Percentiles rank a stretch among this genome's conserved stretches.
phyloP scores from a whole-genome alignment of 1,139 yeast genomes.

The Nakaseomyces sp. region DNA sequence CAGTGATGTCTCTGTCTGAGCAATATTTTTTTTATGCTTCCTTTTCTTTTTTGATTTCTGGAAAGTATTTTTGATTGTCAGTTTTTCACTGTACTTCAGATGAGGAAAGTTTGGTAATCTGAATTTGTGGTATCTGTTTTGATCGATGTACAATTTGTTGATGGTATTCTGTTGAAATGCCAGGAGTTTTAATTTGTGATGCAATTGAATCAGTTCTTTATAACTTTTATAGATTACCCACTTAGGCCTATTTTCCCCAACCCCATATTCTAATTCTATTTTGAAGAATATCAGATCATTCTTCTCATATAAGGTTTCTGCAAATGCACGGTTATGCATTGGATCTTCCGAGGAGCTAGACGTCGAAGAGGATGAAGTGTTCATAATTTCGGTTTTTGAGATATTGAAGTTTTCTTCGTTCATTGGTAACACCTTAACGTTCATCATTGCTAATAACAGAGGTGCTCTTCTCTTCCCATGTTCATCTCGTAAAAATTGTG shows the following conservation, averaged over 20 bases:
- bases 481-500: conserved; percentile 70
- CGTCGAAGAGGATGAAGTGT: conserved; percentile 18
- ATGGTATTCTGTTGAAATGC: conserved; percentile 33
- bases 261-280: conserved; percentile 79
- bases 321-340: background rate
- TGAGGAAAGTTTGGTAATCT: conserved; percentile 31
- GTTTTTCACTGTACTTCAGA: conserved; percentile 9
- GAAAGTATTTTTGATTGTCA: background rate
- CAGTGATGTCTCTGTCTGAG: background rate
- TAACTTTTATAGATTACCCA: conserved; percentile 76
- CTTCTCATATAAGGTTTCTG: conserved; percentile 11
- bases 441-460: conserved; percentile 60
- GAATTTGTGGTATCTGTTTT: conserved; percentile 21
- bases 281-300: conserved; percentile 37
- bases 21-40: background rate
- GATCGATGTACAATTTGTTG: conserved; percentile 21
- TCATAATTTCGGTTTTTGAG: conserved; percentile 37
- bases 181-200: conserved; percentile 54
- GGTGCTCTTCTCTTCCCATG: conserved; percentile 76
- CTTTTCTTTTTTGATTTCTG: background rate
- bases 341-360: conserved; percentile 6
- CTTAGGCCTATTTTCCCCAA: conserved; percentile 65
- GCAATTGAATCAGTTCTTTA: conserved; percentile 61
- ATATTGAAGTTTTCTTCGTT: conserved; percentile 17
- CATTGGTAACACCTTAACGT: conserved; percentile 48